phyloP scores from a whole-genome alignment of 208 protist species.

The Spironucleus salmonicida region DNA sequence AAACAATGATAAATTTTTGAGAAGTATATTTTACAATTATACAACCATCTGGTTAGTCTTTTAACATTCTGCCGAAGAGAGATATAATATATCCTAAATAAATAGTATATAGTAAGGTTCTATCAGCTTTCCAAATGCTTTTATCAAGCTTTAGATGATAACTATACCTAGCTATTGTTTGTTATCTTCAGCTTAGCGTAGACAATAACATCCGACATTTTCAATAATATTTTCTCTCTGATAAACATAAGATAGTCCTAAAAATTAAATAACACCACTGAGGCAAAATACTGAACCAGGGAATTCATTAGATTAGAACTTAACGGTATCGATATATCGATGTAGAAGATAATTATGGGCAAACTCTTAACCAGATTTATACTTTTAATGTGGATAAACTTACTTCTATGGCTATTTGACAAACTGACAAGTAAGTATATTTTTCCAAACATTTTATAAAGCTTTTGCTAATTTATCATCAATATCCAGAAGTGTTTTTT shows the following conservation, averaged over 20 bases:
- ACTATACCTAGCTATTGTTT: not conserved
- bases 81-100: not conserved
- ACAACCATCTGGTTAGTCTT: too few species aligned
- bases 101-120: not conserved
- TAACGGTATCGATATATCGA: not conserved
- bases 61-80: not conserved
- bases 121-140: not conserved
- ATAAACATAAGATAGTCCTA: not conserved
- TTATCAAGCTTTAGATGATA: not conserved
- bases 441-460: not conserved
- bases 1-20: not conserved
- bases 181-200: not conserved
- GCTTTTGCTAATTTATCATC: not conserved
- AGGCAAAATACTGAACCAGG: not conserved
- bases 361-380: not conserved
- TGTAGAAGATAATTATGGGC: not conserved
- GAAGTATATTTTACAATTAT: too few species aligned
- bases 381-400: not conserved
- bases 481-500: not conserved
- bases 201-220: not conserved
- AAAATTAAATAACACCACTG: not conserved
- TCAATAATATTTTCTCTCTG: not conserved
- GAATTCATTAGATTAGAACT: not conserved
- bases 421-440: not conserved
- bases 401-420: not conserved